Evolutionary conservation across 768 basidiomycete genomes (phyloP).

Genomic region (Multifurca ochricompacta): DNA sequence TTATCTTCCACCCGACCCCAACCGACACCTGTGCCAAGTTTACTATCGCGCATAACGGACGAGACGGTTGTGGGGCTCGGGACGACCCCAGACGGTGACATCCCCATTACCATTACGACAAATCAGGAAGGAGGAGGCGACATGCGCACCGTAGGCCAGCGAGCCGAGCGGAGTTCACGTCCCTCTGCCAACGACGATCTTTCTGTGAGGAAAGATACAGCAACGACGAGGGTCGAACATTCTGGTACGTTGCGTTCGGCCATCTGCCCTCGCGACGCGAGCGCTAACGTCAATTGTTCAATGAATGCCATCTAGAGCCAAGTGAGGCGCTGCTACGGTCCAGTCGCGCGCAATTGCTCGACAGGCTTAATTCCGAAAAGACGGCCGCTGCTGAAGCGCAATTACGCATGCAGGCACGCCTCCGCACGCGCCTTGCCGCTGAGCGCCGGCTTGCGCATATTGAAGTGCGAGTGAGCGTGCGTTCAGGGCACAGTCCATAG

Average conservation of each 20-base stretch:
- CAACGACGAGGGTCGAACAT: not conserved
- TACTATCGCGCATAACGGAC: not conserved
- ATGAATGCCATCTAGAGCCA: not conserved
- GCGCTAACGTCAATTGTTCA: slow-evolving; percentile 1
- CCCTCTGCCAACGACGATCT: slow-evolving; percentile 7
- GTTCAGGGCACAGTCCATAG: not conserved
- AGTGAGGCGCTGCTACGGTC: slow-evolving; percentile 14
- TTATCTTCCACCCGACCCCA: not conserved
- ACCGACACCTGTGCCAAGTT: not conserved
- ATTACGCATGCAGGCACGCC: slow-evolving; percentile 19
- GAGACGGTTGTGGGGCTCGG: not conserved
- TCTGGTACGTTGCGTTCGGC: slow-evolving; percentile 5
- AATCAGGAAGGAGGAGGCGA: not conserved
- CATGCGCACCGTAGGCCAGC: not conserved
- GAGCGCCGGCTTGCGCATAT: slow-evolving; percentile 3
- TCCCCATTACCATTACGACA: not conserved
- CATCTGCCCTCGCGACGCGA: slow-evolving; percentile 13
- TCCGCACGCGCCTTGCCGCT: slow-evolving; percentile 6
- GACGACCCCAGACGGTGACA: not conserved
- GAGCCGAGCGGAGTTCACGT: not conserved
- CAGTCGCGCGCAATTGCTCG: slow-evolving; percentile 34
- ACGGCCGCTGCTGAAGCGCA: slow-evolving; percentile 22
- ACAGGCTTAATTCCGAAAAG: slow-evolving; percentile 40
- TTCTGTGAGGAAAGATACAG: not conserved
- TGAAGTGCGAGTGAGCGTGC: not conserved